These are phyloP conservation scores for Phialophora macrospora DNA, from an alignment of 2,329 filamentous ascomycete species.

Conservation along the genomic window DNA sequence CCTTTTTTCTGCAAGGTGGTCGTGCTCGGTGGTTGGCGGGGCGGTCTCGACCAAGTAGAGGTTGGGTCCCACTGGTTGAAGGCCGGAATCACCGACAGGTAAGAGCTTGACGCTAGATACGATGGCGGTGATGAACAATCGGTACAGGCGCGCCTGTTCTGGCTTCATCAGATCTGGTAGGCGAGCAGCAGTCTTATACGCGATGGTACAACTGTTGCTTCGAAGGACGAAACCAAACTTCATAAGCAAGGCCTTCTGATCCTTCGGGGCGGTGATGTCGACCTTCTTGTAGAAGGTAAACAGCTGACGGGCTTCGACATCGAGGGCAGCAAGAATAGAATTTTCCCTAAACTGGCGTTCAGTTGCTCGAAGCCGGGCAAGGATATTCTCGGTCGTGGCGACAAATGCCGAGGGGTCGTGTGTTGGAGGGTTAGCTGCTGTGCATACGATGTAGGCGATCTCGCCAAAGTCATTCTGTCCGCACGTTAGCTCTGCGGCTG, in stretches of 20 bases:
- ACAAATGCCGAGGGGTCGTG: slow-evolving; percentile 23
- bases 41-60: slow-evolving; percentile 28
- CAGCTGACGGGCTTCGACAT: slow-evolving; percentile 35
- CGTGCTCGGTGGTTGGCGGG: slow-evolving; percentile 11
- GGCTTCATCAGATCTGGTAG: slow-evolving; percentile 38
- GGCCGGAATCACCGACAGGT: slow-evolving; percentile 24
- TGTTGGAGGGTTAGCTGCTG: slow-evolving; percentile 33
- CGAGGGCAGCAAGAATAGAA: slow-evolving; percentile 36
- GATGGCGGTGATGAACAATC: slow-evolving; percentile 37
- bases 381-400: slow-evolving; percentile 25
- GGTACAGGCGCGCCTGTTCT: slow-evolving; percentile 34
- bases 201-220: slow-evolving; percentile 38
- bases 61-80: slow-evolving; percentile 30
- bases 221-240: slow-evolving; percentile 38
- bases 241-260: slow-evolving; percentile 37
- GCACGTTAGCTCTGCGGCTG: slow-evolving; percentile 10
- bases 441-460: slow-evolving; percentile 40
- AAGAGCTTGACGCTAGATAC: slow-evolving; percentile 35
- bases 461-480: slow-evolving; percentile 38
- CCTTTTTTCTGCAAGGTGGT: slow-evolving; percentile 8
- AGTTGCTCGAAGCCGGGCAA: slow-evolving; percentile 35
- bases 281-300: slow-evolving; percentile 41
- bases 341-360: slow-evolving; percentile 39
- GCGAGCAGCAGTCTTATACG: slow-evolving; percentile 38
- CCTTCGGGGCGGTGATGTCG: slow-evolving; percentile 36